Evolutionary conservation across 2,329 filamentous ascomycete genomes (phyloP).

Genomic region (Aspergillus sp.): DNA sequence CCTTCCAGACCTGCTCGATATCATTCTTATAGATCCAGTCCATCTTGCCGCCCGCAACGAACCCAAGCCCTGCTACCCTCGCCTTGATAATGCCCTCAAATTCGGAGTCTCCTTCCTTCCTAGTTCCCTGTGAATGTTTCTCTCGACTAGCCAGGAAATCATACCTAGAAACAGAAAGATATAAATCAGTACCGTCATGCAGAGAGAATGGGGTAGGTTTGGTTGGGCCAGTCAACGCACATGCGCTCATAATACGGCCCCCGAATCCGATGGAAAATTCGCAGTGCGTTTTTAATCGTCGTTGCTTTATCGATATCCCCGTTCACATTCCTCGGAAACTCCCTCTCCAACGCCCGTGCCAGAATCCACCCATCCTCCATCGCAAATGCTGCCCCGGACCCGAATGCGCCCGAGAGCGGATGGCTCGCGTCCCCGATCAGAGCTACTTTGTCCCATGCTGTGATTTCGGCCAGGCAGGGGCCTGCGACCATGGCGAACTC

Average conservation of each 20-base stretch:
- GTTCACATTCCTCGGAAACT: neutral
- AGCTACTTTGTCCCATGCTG: neutral
- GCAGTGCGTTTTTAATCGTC: neutral
- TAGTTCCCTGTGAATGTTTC: neutral
- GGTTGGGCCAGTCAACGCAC: neutral
- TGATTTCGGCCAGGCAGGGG: neutral
- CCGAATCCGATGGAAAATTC: conserved; percentile 5
- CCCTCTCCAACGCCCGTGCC: conserved; percentile 4
- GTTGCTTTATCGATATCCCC: neutral
- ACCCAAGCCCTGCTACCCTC: neutral
- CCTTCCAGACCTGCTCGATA: conserved; percentile 8
- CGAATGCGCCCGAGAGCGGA: conserved; percentile 10
- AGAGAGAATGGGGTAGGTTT: no score
- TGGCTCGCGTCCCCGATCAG: conserved; percentile 13
- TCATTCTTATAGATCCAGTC: conserved; percentile 17
- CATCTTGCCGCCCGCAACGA: neutral
- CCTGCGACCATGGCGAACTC: conserved; percentile 11
- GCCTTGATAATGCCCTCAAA: conserved; percentile 1
- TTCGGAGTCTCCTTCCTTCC: neutral
- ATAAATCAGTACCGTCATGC: no score
- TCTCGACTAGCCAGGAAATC: neutral
- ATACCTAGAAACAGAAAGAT: neutral
- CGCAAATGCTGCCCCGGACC: conserved; percentile 8
- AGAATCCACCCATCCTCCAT: conserved; percentile 18
- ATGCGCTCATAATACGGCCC: conserved; percentile 8